Conservation (phyloP, 2,329 filamentous ascomycete species). For the Monilinia vaccinii-corymbosi region DNA sequence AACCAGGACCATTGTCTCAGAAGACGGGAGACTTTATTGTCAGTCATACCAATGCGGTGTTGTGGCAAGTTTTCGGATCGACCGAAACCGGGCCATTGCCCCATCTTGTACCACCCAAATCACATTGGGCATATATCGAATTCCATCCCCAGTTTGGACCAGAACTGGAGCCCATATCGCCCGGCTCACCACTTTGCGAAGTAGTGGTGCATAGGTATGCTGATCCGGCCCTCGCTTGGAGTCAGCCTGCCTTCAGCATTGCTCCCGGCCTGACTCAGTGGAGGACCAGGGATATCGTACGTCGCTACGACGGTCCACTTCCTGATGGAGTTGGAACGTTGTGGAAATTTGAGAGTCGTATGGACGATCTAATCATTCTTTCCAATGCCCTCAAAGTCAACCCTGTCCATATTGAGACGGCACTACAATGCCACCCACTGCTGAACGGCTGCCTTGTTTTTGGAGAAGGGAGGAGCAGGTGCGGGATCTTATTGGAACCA, state of each 20-base stretch:
- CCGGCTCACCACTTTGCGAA: neutral
- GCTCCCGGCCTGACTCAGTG: slow-evolving; percentile 35
- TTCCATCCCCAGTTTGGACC: slow-evolving; percentile 23
- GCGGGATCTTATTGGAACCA: slow-evolving; percentile 16
- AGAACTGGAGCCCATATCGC: slow-evolving; percentile 13
- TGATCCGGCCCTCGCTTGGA: neutral
- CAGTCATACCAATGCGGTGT: neutral
- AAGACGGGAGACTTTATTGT: neutral
- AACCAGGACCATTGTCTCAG: slow-evolving; percentile 1
- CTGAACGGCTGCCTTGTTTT: slow-evolving; percentile 30
- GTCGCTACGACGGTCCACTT: slow-evolving; percentile 12
- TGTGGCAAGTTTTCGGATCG: slow-evolving; percentile 1
- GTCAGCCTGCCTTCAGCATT: slow-evolving; percentile 33
- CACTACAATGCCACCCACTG: slow-evolving; percentile 28
- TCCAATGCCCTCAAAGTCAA: slow-evolving; percentile 38
- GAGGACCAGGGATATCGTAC: slow-evolving; percentile 35
- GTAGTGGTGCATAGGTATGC: neutral
- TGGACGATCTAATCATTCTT: slow-evolving; percentile 35
- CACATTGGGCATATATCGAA: slow-evolving; percentile 30
- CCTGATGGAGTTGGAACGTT: slow-evolving; percentile 15
- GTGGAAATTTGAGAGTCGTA: slow-evolving; percentile 31
- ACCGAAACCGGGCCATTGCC: slow-evolving; percentile 28
- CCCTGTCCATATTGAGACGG: slow-evolving; percentile 33
- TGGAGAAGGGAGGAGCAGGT: slow-evolving; percentile 25
- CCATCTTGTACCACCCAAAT: slow-evolving; percentile 18